Evolutionary conservation across 768 basidiomycete species (phyloP), one percentile per base, ranked within the genome.

Genomic region (Serendipita sp.): DNA sequence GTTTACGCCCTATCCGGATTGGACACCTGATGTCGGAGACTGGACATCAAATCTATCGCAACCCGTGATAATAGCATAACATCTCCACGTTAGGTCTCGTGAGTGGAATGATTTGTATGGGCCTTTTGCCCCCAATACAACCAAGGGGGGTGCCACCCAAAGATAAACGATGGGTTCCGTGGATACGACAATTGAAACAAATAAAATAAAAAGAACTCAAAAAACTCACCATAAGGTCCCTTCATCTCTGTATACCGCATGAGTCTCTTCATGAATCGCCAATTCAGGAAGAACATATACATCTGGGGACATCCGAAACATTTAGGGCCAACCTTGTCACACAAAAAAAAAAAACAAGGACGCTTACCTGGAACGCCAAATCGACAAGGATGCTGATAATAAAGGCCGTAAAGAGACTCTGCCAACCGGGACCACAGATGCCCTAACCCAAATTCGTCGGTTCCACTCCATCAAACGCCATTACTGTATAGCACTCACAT

Each of bases 231-330:
- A 74, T 79, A 81, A 41, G 83, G 81, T 63, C 83, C 82, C 70
- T 84, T 83, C 81, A 88, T 79, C 69, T 73, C 75, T 38, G 75
- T 72, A 75, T 88, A 88, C 73, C 85, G 81, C 73, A 84, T 82
- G 73, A 87, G 74, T 69, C 84, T 77, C 73, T 83, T 86, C 70
- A 80, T 79, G 80, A 82, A 88, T 65, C 86, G 78, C 86, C 86
- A 89, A 70, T 77, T 78, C 73, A 87, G 75, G 78, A 88, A 86
- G 73, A 80, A 82, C 84, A 88, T 85, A 78, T 88, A 88, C 62
- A 85, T 70, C 86, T 87, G 69, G 63, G 45, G 68, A 64, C n/a
- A 41, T 30, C 67, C 54, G 51, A 63, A 48, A 37, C 53, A 67
- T 34, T 62, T 13, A 58, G 32, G 66, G 34, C 4, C 11, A 35